These are phyloP conservation scores for Mycena sp. DNA, from an alignment of 1,284 basidiomycete genomes.

Conservation along the genomic window DNA sequence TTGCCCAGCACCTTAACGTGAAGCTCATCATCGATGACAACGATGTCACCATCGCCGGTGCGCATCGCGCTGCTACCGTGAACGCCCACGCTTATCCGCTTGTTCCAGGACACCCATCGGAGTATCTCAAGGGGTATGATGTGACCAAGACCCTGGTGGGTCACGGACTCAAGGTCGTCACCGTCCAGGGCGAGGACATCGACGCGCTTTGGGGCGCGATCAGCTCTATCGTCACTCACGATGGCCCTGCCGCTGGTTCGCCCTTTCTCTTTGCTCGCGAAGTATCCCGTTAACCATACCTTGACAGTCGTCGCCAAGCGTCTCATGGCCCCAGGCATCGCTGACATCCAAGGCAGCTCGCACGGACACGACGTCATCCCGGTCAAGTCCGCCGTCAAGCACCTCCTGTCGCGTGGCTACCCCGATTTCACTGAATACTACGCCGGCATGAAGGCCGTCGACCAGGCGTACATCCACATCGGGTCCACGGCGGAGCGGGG, in stretches of 20 bases:
- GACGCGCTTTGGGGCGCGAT: slow-evolving; percentile 79
- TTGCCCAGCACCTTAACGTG: slow-evolving; percentile 82
- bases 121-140: slow-evolving; percentile 83
- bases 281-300: slow-evolving; percentile 4
- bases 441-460: slow-evolving; percentile 68
- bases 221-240: slow-evolving; percentile 59
- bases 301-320: slow-evolving; percentile 74
- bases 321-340: slow-evolving; percentile 82
- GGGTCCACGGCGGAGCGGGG: slow-evolving; percentile 79
- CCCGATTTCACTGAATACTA: slow-evolving; percentile 66
- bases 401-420: slow-evolving; percentile 75
- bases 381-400: slow-evolving; percentile 78
- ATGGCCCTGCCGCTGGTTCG: slow-evolving; percentile 82
- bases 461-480: slow-evolving; percentile 66
- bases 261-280: slow-evolving; percentile 2
- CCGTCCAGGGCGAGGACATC: slow-evolving; percentile 79
- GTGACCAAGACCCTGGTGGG: slow-evolving; percentile 77
- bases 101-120: slow-evolving; percentile 83
- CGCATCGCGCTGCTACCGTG: no score
- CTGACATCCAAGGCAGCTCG: slow-evolving; percentile 78
- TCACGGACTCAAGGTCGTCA: slow-evolving; percentile 80
- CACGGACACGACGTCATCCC: slow-evolving; percentile 88
- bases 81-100: no score
- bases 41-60: slow-evolving; percentile 86
- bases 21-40: slow-evolving; percentile 90